Conservation (phyloP, 768 basidiomycete genomes). For the Tephrocybe sp. region DNA sequence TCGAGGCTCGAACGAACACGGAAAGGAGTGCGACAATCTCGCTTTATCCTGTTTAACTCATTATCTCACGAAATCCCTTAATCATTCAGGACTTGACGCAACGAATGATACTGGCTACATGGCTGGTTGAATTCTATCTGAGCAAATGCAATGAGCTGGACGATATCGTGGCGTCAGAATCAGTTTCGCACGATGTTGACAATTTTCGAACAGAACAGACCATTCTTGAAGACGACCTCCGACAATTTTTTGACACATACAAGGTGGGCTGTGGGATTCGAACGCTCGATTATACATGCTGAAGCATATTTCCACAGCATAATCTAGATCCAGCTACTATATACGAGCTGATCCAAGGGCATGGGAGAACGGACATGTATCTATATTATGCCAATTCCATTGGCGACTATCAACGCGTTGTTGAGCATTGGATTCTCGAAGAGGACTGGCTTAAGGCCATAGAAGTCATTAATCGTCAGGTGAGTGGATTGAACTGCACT, state of each 20-base stretch:
- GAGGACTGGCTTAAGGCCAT: constrained; percentile 92
- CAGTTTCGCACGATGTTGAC: constrained; percentile 75
- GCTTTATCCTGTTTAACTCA: neutral
- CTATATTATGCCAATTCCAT: constrained; percentile 83
- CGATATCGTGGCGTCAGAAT: constrained; percentile 88
- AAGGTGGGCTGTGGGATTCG: constrained; percentile 51
- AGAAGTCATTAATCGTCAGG: constrained; percentile 87
- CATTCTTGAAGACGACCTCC: constrained; percentile 89
- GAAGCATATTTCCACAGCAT: constrained; percentile 41
- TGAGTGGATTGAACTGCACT: constrained; percentile 27
- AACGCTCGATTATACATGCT: neutral
- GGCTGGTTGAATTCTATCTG: constrained; percentile 96
- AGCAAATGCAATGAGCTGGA: constrained; percentile 96
- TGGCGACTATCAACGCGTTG: constrained; percentile 79
- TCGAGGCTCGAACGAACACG: constrained; percentile 82
- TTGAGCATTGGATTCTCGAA: constrained; percentile 90
- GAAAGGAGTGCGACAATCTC: constrained; percentile 60
- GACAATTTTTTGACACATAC: constrained; percentile 92
- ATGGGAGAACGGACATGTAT: constrained; percentile 91
- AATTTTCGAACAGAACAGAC: constrained; percentile 76
- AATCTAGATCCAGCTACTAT: constrained; percentile 83
- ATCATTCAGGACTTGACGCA: constrained; percentile 80
- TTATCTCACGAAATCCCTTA: too few relatives aligned
- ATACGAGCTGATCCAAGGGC: constrained; percentile 90
- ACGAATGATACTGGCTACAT: constrained; percentile 96